Conservation (phyloP, 2,329 filamentous ascomycete genomes). For the Dothistroma pini region DNA sequence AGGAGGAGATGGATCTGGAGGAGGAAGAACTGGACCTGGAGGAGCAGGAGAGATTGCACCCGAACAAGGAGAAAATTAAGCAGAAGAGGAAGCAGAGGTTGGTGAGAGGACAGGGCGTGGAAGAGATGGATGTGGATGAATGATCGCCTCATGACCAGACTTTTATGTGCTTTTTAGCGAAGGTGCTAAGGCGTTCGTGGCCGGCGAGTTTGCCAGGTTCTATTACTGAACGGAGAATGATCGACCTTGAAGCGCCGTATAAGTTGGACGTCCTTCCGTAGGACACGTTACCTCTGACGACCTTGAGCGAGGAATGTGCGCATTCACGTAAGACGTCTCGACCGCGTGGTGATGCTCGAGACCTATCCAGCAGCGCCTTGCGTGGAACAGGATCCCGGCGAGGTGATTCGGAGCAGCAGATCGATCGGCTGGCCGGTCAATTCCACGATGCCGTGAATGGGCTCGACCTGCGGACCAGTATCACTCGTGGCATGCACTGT, state of each 20-base stretch:
- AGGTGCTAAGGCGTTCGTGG: constrained; percentile 8
- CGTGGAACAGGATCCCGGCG: too few species aligned
- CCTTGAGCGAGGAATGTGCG: too few species aligned
- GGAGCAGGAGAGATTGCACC: constrained; percentile 50
- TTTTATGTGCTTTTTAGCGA: constrained; percentile 3
- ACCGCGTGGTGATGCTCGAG: too few species aligned
- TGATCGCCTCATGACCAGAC: constrained; percentile 16
- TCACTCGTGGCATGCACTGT: too few species aligned
- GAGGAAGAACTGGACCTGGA: constrained; percentile 56
- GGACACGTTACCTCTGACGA: too few species aligned
- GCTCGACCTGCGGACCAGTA: too few species aligned
- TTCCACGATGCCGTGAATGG: too few species aligned
- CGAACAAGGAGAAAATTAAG: constrained; percentile 35
- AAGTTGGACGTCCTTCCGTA: background rate
- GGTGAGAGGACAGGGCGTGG: constrained; percentile 42
- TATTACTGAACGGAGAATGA: background rate
- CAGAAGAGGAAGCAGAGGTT: constrained; percentile 47
- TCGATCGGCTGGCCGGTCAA: too few species aligned
- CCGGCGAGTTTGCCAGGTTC: background rate
- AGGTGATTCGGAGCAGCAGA: too few species aligned
- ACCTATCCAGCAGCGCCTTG: too few species aligned
- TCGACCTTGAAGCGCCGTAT: background rate
- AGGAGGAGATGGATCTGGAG: constrained; percentile 51
- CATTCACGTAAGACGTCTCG: too few species aligned
- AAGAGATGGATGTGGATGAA: constrained; percentile 42